Evolutionary conservation across 371 early-diverging fungal species (phyloP).

Genomic region (Mucor indicus): DNA sequence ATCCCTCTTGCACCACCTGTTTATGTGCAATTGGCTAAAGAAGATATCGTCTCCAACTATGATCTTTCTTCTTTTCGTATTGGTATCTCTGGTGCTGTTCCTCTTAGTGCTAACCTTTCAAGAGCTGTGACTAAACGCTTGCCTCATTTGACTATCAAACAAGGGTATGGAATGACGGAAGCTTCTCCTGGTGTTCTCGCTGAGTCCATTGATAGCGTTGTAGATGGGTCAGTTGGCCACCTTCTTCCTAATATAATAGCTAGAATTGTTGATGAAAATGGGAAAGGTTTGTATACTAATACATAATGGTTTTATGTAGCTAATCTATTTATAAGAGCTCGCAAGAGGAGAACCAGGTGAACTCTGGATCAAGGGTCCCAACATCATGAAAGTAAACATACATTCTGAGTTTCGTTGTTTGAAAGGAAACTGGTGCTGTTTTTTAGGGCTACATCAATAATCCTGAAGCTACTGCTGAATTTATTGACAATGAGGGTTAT

Average conservation of each 20-base stretch:
- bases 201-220: slow-evolving; percentile 13
- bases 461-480: slow-evolving; percentile 60
- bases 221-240: slow-evolving; percentile 58
- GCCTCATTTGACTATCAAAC: slow-evolving; percentile 35
- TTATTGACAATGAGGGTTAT: slow-evolving; percentile 61
- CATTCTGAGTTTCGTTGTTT: no score
- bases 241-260: slow-evolving; percentile 67
- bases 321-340: slow-evolving; percentile 46
- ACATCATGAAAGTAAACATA: slow-evolving; percentile 64
- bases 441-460: slow-evolving; percentile 66
- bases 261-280: slow-evolving; percentile 62
- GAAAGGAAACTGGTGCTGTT: no score
- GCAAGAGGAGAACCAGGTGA: slow-evolving; percentile 63
- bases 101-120: slow-evolving; percentile 61
- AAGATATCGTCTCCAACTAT: slow-evolving; percentile 61
- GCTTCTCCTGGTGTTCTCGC: slow-evolving; percentile 15
- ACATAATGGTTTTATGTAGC: not conserved
- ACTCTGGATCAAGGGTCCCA: slow-evolving; percentile 79
- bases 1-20: slow-evolving; percentile 82
- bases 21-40: slow-evolving; percentile 56
- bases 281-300: slow-evolving; percentile 33
- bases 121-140: slow-evolving; percentile 37
- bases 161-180: slow-evolving; percentile 31
- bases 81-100: slow-evolving; percentile 79
- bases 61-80: slow-evolving; percentile 61